These are phyloP conservation scores for Penicillium herquei DNA, from an alignment of 495 filamentous ascomycete species.

Conservation along the genomic window DNA sequence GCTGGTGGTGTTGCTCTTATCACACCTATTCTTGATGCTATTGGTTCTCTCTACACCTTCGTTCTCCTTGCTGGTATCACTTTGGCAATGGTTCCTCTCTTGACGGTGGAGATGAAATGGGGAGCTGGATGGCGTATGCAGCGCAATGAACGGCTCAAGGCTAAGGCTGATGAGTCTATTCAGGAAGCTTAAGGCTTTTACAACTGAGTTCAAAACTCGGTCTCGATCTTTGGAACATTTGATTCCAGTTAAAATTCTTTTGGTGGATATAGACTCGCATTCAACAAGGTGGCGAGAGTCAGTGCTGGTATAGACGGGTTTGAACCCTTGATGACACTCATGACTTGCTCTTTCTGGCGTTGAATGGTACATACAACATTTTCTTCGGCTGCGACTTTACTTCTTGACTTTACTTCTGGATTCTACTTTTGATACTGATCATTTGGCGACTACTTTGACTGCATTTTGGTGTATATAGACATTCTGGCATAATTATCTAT, in stretches of 20 bases:
- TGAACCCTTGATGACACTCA: neutral
- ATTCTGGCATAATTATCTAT: neutral
- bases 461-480: neutral
- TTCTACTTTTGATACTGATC: neutral
- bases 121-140: conserved; percentile 44
- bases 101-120: conserved; percentile 41
- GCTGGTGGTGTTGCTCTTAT: conserved; percentile 63
- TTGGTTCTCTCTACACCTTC: conserved; percentile 61
- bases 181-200: neutral
- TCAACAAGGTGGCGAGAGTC: neutral
- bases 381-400: neutral
- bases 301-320: neutral
- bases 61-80: conserved; percentile 55
- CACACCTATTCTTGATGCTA: conserved; percentile 57
- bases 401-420: neutral
- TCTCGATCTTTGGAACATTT: neutral
- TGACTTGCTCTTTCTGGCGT: neutral
- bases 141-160: conserved; percentile 24
- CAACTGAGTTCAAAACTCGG: neutral
- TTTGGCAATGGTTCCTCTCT: conserved; percentile 32
- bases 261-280: neutral
- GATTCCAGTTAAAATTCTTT: neutral
- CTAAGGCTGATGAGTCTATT: conserved; percentile 8
- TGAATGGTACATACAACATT: conserved; percentile 2
- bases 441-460: neutral